Base-by-base conservation (phyloP, 164 flowering plant species). In the Piper betle region DNA sequence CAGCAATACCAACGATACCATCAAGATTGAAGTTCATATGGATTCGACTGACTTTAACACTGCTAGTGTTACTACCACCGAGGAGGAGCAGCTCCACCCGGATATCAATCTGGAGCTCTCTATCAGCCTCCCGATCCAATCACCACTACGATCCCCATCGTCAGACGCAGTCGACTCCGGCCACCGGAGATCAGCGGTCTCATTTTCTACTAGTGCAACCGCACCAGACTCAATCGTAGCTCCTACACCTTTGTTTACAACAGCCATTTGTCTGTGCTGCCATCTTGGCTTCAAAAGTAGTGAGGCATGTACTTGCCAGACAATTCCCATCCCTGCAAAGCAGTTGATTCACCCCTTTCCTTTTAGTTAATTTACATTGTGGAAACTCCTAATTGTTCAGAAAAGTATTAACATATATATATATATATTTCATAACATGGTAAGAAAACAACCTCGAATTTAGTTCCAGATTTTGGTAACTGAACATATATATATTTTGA, bases 41-140 rank as follows among this genome's bases (percentile, higher is more conserved):
- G 58, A 54, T 58, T 68, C 71, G 4, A 46, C 18, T 16, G 68
- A 69, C n/a, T 70, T 69, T 17, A 50, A 70, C 3, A 46, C 53
- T 25, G 59, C 69, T 33, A 72, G 67, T 20, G 66, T 52, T 18
- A 63, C 66, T 17, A 72, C 69, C 8, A 69, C 55, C 15, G 69
- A 62, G 52, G 63, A 60, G 20, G 17, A 46, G 25, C 50, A 53
- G 33, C 33, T 25, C 7, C 53, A 46, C 37, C 62, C 57, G 37
- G 72, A 65, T 10, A 57, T 72, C 60, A 72, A 72, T 41, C 67
- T 72, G 20, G 72, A 72, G 53, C 72, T 72, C 19, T 68, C 72
- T 0, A 72, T 72, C 41, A 69, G 75, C 50, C 69, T 72, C 56
- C 67, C 75, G 12, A 48, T 62, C 58, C 65, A 61, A 50, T 25